phyloP scores from a whole-genome alignment of 1,284 basidiomycete species.

The Salmacisia buchloeana region DNA sequence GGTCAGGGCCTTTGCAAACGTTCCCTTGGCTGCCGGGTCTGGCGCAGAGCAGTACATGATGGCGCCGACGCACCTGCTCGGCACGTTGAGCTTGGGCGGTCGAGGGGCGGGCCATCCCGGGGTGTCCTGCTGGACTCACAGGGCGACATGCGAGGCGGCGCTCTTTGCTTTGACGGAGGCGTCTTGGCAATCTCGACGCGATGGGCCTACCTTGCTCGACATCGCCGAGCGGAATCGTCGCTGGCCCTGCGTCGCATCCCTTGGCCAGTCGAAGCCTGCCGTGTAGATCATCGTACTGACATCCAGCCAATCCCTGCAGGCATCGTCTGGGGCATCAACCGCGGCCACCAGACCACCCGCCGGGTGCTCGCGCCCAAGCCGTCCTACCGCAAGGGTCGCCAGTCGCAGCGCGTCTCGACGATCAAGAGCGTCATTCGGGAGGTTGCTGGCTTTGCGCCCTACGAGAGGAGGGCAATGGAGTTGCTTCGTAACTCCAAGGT shows the following conservation, averaged over 20 bases:
- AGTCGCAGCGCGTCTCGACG: slow-evolving; percentile 58
- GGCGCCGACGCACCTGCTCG: too few relatives aligned
- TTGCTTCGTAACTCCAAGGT: slow-evolving; percentile 98
- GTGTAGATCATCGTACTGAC: not conserved
- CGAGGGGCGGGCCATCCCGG: too few relatives aligned
- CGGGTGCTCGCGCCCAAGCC: slow-evolving; percentile 75
- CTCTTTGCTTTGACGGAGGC: too few relatives aligned
- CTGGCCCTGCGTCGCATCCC: not conserved
- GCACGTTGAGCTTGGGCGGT: too few relatives aligned
- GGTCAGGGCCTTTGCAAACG: too few relatives aligned
- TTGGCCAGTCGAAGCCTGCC: not conserved
- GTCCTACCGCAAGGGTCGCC: slow-evolving; percentile 82
- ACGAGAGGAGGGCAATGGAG: slow-evolving; percentile 98
- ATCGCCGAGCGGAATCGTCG: not conserved
- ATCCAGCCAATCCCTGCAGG: slow-evolving; percentile 56
- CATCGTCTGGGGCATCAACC: slow-evolving; percentile 83
- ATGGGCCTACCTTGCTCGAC: too few relatives aligned
- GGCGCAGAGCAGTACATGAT: too few relatives aligned
- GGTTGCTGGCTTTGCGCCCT: slow-evolving; percentile 87
- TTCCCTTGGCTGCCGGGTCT: too few relatives aligned
- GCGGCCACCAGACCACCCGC: slow-evolving; percentile 84
- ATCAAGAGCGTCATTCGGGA: slow-evolving; percentile 45
- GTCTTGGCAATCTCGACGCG: too few relatives aligned
- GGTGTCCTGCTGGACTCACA: too few relatives aligned
- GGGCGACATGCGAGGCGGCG: too few relatives aligned